Base-by-base conservation (phyloP, 352 stramenopile species). In the Globisporangium acanthophoron region DNA sequence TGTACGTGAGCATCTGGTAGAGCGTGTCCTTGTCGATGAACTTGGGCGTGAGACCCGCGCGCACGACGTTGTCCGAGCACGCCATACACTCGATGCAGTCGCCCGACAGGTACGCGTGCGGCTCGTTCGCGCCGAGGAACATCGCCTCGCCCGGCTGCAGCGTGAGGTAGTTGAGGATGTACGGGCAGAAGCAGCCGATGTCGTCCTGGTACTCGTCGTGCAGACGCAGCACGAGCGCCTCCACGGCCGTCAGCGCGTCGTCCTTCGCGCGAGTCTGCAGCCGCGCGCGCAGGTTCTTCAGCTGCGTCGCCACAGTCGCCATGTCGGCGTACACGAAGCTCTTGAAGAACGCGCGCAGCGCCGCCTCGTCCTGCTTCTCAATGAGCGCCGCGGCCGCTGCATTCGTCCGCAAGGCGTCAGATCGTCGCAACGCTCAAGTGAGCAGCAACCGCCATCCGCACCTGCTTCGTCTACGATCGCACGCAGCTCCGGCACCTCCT, bases 71-170 rank as follows among this genome's bases (percentile, higher is more conserved):
- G 77, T 99, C 97, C 33, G 85, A 98, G 52, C 96, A 98, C 31
- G 97, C 97, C 97, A 99, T 99, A 67, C 96, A 99, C 72, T 99
- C 97, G 24, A 99, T 90, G 61, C 85, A 94, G 62, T 94, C 85
- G 39, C 97, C 97, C 2, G 83, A 90, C 21, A 99, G 79, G 72
- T 99, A 99, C 15, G 98, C 98, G 73, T 99, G 98, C n/a, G 98
- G 98, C 65, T 99, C 97, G 70, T 99, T 99, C 4, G 98, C 95
- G 18, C 80, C 92, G 55, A 99, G 93, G 69, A 98, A 99, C 61
- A 99, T 97, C 18, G 91, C 87, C 60, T 99, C 93, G 7, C 98
- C 98, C 0, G 92, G 91, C 37, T 97, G 69, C 62, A 99, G 85
- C 12, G 90, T 78, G 11, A 99, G 66, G 70, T 98, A 98, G 73